A percentile compares a stretch with the other conserved stretches of the same genome.
Evolutionary conservation across 83 land plant species (phyloP).

Genomic region (Picea abies): DNA sequence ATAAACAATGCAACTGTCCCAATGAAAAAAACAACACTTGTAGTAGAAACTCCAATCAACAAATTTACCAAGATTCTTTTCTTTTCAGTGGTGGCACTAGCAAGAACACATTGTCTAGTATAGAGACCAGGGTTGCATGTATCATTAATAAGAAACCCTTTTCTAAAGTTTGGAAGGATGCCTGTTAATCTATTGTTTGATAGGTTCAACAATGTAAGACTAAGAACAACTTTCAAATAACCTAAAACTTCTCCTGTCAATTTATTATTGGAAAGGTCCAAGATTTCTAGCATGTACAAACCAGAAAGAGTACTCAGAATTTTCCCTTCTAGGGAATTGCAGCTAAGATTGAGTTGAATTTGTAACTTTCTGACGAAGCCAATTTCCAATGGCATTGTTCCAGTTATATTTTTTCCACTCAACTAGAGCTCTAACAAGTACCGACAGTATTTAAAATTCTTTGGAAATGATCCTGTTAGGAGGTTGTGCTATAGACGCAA

Average conservation of each 20-base stretch:
- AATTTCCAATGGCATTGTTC: conserved; percentile 39
- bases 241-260: conserved; percentile 20
- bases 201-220: conserved; percentile 42
- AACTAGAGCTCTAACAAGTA: conserved; percentile 35
- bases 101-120: neutral
- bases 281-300: conserved; percentile 22
- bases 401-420: conserved; percentile 37
- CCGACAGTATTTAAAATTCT: neutral
- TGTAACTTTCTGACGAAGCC: conserved; percentile 26
- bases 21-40: neutral
- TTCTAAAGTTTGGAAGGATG: conserved; percentile 22
- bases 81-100: neutral
- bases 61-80: neutral
- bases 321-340: conserved; percentile 39
- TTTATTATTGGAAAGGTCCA: conserved; percentile 55
- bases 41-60: conserved; percentile 3
- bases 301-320: conserved; percentile 33
- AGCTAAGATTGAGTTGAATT: conserved; percentile 47
- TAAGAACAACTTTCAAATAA: conserved; percentile 18
- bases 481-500: neutral
- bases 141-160: neutral
- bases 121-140: neutral
- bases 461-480: neutral
- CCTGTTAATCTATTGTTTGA: conserved; percentile 60
- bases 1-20: too few species aligned